phyloP scores from a whole-genome alignment of 495 filamentous ascomycete species.

The Penicillium diatomitis region DNA sequence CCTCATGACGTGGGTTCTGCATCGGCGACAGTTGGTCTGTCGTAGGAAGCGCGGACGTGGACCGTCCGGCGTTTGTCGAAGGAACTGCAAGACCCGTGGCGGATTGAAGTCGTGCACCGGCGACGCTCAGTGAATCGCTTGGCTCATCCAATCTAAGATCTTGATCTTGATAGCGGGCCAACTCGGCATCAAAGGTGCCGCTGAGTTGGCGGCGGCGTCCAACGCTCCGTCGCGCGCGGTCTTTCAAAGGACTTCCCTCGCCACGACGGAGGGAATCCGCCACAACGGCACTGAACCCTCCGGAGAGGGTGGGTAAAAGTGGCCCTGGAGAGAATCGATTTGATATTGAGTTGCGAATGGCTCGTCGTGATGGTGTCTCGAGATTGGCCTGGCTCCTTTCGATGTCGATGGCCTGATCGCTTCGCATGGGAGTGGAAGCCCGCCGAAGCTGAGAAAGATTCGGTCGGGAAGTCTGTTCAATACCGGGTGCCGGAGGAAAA shows the following conservation, averaged over 20 bases:
- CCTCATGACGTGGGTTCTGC: conserved; percentile 12
- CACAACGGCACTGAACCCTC: conserved; percentile 49
- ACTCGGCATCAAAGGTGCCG: conserved; percentile 17
- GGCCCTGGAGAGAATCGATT: conserved; percentile 33
- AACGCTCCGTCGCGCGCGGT: conserved; percentile 17
- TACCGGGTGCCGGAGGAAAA: conserved; percentile 29
- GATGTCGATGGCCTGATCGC: conserved; percentile 7
- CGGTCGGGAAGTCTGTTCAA: conserved; percentile 13
- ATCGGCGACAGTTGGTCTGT: conserved; percentile 5
- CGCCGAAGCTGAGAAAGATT: conserved; percentile 7
- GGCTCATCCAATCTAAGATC: conserved; percentile 10
- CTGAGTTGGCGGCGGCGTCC: conserved; percentile 22
- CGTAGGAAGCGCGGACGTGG: conserved; percentile 18
- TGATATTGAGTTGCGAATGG: conserved; percentile 29
- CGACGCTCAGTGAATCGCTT: conserved; percentile 14
- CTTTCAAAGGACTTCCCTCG: conserved; percentile 31
- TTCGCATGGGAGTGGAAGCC: conserved; percentile 10
- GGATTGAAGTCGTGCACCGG: conserved; percentile 24
- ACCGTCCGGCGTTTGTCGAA: conserved; percentile 16
- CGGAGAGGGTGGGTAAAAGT: conserved; percentile 39
- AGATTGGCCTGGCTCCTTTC: conserved; percentile 16
- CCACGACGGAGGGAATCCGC: conserved; percentile 53
- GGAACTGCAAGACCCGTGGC: conserved; percentile 15
- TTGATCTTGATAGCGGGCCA: conserved; percentile 11
- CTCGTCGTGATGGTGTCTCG: conserved; percentile 28